Conservation (phyloP, 768 basidiomycete genomes). For the Trametes maxima region DNA sequence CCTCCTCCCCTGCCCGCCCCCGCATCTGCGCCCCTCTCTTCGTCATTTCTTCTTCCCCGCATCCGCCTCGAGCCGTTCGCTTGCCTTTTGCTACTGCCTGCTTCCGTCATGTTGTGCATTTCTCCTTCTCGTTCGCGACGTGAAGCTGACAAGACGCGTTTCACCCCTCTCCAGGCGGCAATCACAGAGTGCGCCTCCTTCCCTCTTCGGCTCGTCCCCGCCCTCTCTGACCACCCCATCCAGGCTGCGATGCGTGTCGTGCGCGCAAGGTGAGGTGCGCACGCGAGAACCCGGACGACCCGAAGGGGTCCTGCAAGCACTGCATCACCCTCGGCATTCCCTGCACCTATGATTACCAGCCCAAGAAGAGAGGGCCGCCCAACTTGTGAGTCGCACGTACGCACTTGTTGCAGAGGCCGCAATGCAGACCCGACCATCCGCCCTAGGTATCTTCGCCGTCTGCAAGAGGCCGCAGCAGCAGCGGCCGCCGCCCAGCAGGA, state of each 20-base stretch:
- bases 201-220: slow-evolving; percentile 24
- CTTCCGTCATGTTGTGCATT: slow-evolving; percentile 32
- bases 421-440: slow-evolving; percentile 11
- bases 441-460: slow-evolving; percentile 70
- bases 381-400: slow-evolving; percentile 63
- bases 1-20: slow-evolving; percentile 39
- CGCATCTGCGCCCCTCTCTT: slow-evolving; percentile 11
- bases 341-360: slow-evolving; percentile 91
- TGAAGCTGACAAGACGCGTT: slow-evolving; percentile 33
- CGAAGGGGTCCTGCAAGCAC: slow-evolving; percentile 83
- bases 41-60: slow-evolving; percentile 28
- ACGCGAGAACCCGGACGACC: slow-evolving; percentile 75
- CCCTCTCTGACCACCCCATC: slow-evolving; percentile 27
- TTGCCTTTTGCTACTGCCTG: slow-evolving; percentile 2
- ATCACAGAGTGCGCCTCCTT: slow-evolving; percentile 68
- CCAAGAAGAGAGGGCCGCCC: slow-evolving; percentile 91
- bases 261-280: slow-evolving; percentile 87
- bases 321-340: slow-evolving; percentile 79
- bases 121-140: slow-evolving; percentile 21
- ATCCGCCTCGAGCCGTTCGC: slow-evolving; percentile 14
- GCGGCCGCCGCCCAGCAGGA: slow-evolving; percentile 53
- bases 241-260: slow-evolving; percentile 86
- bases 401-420: slow-evolving; percentile 9
- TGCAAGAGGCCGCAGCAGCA: slow-evolving; percentile 73
- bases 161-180: slow-evolving; percentile 61